Base-by-base conservation (phyloP, 2,329 filamentous ascomycete species). In the Pyrenophora tritici-repentis region DNA sequence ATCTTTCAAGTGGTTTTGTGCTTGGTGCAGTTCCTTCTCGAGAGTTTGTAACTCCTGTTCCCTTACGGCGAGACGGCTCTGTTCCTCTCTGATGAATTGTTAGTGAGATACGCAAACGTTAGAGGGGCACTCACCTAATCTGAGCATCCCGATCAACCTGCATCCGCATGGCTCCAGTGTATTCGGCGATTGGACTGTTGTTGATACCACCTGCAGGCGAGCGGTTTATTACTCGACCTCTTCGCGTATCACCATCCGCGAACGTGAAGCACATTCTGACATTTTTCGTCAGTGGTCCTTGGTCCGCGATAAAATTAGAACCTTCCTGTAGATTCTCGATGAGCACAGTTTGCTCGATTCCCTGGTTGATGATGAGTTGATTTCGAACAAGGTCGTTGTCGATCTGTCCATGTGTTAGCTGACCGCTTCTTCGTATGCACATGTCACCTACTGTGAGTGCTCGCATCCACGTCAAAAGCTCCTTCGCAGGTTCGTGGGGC, bases 331-430 rank as follows among this genome's bases (percentile, higher is more conserved):
- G 79, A 24, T 87, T 79, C 47, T 86, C 79, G 46, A 97, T 85
- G 1, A 99, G 79, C 5, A 96, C 83, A 6, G 87, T 85, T 71
- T 97, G 92, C 55, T 99, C 94, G 44, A 97, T 90, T 6, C 78
- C 76, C 61, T 91, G 83, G 55, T 86, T 87, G 69, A 97, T 94
- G 65, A 99, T 87, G 39, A 97, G 78, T 52, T 91, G 87, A 54
- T 91, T 88, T 42, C 86, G 86, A 16, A 97, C 87, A 36, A 89
- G 75, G 16, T 89, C 83, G 59, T 93, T 85, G 54, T 94, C 89
- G 55, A 97, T 89, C 73, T 91, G 53, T 17, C 22, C 31, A 46
- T 71, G 50, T 71, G 63, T 49, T 39, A 59, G 53, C 20, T 8
- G 16, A 34, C 9, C 17, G 13, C 12, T 24, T 31, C 29, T 26